Base-by-base conservation (phyloP, 805 yeast species). In the Huiozyma naganishii region DNA sequence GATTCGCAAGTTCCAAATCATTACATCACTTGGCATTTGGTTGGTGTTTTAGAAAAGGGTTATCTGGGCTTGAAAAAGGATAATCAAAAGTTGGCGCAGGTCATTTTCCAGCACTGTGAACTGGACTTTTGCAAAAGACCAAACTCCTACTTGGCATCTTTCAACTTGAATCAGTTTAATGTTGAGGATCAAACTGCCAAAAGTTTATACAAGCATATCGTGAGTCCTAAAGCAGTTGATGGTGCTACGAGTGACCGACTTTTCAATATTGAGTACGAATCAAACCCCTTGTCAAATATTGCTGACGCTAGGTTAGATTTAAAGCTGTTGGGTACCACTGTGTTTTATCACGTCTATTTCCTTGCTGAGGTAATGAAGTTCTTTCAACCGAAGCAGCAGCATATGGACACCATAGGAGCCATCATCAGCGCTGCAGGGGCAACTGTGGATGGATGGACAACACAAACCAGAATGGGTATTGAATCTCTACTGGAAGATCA, bases 401-500 rank as follows among this genome's bases (percentile, higher is more conserved):
- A 89, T 53, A 69, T 80, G 44, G 95, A 89, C 55, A 88, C 97
- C 0, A 78, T 92, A 23, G 90, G 88, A 33, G 92, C 92, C 7
- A 76, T 94, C 27, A 77, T 92, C 77, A 81, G 77, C 61, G 97
- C 96, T 1, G 98, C 99, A 0, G 95, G 89, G 48, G 85, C 89
- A 0, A 89, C 96, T 0, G 83, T 92, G 45, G 96, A 88, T 55
- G 97, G 94, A 1, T 69, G 92, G 49, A 80, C 97, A 0, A 71
- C 80, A 27, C 95, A 88, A 58, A 92, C 97, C 0, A 71, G 96
- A 54, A 73, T 92, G 48, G 97, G 97, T 0, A 71, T 92, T 17
- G 95, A 90, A 64, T 88, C 92, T 51, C 92, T 96, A 0, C 71
- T 94, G 52, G 95, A 88, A 48, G 95, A 90, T 54, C 99, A 92